Evolutionary conservation across 2,329 filamentous ascomycete species (phyloP).

Genomic region (Gaeumannomyces sp.): DNA sequence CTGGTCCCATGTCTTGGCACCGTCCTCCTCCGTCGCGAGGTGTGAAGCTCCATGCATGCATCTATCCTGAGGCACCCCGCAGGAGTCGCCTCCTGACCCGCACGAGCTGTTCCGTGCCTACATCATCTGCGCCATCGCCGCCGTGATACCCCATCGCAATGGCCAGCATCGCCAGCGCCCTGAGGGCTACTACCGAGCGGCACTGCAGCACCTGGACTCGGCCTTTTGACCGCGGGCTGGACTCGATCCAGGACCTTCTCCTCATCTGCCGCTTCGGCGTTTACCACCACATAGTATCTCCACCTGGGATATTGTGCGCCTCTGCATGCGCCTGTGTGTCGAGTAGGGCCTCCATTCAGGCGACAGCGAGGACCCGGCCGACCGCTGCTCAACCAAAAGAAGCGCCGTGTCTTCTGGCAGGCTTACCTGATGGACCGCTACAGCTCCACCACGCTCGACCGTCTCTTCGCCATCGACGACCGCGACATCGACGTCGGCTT

Average conservation of each 20-base stretch:
- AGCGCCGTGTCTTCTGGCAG: constrained; percentile 34
- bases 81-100: constrained; percentile 3
- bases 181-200: constrained; percentile 33
- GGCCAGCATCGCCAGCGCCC: constrained; percentile 28
- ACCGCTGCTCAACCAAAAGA: constrained; percentile 29
- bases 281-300: constrained; percentile 32
- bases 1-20: constrained; percentile 20
- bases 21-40: constrained; percentile 21
- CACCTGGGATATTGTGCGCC: constrained; percentile 24
- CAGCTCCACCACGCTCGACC: constrained; percentile 33
- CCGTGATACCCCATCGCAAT: constrained; percentile 27
- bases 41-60: constrained; percentile 16
- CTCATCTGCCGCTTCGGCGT: constrained; percentile 34
- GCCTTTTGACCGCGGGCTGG: constrained; percentile 26
- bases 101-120: constrained; percentile 30
- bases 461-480: constrained; percentile 35
- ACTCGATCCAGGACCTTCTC: constrained; percentile 33
- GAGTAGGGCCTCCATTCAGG: constrained; percentile 28
- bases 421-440: constrained; percentile 39
- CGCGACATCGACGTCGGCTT: constrained; percentile 29
- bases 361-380: constrained; percentile 8
- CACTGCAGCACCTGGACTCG: constrained; percentile 25
- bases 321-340: constrained; percentile 35
- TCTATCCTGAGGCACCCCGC: constrained; percentile 15
- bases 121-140: constrained; percentile 20